A percentile compares a stretch with the other conserved stretches of the same genome.
Evolutionary conservation across 2,329 filamentous ascomycete species (phyloP).

Genomic region (Colletotrichum costaricense): DNA sequence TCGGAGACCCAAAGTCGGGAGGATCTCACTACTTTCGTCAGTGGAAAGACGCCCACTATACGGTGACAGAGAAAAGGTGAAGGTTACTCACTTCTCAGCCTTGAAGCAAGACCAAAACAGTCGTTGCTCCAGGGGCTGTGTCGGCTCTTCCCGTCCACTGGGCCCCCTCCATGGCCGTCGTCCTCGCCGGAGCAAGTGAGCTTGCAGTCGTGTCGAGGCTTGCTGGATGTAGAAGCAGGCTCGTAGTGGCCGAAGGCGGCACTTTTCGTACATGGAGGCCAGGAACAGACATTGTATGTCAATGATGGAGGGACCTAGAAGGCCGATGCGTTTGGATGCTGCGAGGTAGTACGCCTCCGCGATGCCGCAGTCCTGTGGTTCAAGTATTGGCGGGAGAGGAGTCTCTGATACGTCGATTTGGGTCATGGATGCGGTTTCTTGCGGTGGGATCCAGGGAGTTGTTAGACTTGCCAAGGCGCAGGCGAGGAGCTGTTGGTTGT

Average conservation of each 20-base stretch:
- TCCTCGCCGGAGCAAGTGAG: constrained; percentile 14
- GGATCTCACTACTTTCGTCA: not conserved
- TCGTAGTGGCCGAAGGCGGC: constrained; percentile 37
- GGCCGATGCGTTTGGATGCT: constrained; percentile 39
- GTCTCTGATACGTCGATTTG: not conserved
- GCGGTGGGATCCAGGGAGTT: constrained; percentile 9
- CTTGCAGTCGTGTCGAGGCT: constrained; percentile 30
- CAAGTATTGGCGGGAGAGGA: not conserved
- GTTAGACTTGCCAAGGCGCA: constrained; percentile 22
- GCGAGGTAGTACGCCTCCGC: constrained; percentile 39
- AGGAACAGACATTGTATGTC: constrained; percentile 42
- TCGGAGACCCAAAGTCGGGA: constrained; percentile 1
- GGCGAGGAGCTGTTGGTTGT: constrained; percentile 10
- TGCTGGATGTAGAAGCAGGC: constrained; percentile 40
- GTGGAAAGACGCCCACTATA: not conserved
- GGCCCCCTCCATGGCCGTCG: constrained; percentile 5
- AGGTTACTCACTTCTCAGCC: constrained; percentile 37
- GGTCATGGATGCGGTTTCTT: not conserved
- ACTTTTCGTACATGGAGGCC: constrained; percentile 39
- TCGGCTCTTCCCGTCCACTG: not conserved
- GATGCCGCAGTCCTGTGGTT: constrained; percentile 4
- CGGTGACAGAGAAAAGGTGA: not conserved
- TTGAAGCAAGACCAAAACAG: constrained; percentile 40
- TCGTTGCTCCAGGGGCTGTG: constrained; percentile 20
- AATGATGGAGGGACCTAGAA: constrained; percentile 36